Evolutionary conservation across 192 early-diverging fungal genomes (phyloP).

Genomic region (Podila horticola): DNA sequence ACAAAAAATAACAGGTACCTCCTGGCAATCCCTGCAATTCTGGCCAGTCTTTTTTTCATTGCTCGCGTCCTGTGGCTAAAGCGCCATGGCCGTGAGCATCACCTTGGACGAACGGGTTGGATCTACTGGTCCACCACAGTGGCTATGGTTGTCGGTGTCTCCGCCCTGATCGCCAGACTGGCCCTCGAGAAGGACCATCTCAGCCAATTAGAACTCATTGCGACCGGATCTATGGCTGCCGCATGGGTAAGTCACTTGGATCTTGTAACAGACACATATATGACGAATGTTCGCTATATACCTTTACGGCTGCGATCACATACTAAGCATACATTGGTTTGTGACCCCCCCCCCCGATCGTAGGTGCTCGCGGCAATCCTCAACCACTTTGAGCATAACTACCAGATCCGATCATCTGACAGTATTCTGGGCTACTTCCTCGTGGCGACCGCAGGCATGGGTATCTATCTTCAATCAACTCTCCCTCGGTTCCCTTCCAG

Average conservation of each 20-base stretch:
- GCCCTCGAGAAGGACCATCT: not conserved
- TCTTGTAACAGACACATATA: too few relatives aligned
- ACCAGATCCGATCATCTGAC: conserved; percentile 21
- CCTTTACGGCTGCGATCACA: too few relatives aligned
- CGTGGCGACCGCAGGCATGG: not conserved
- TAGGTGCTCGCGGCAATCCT: conserved; percentile 19
- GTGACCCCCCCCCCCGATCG: not conserved
- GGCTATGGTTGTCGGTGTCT: conserved; percentile 9
- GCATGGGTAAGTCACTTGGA: conserved; percentile 14
- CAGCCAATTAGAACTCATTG: not conserved
- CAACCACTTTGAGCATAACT: conserved; percentile 29
- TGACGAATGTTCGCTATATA: too few relatives aligned
- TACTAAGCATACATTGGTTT: too few relatives aligned
- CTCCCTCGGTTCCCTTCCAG: not conserved
- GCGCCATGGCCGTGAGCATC: conserved; percentile 13
- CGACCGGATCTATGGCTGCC: conserved; percentile 12
- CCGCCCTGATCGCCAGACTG: not conserved
- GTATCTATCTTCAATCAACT: not conserved
- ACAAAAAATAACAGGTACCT: conserved; percentile 5
- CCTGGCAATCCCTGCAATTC: conserved; percentile 13
- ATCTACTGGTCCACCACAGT: conserved; percentile 32
- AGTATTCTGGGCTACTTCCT: conserved; percentile 30
- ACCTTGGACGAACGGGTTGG: conserved; percentile 15
- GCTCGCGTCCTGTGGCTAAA: conserved; percentile 8
- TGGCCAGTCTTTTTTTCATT: conserved; percentile 10